Conservation (phyloP, 2,329 filamentous ascomycete species). For the Helminthosporium solani region DNA sequence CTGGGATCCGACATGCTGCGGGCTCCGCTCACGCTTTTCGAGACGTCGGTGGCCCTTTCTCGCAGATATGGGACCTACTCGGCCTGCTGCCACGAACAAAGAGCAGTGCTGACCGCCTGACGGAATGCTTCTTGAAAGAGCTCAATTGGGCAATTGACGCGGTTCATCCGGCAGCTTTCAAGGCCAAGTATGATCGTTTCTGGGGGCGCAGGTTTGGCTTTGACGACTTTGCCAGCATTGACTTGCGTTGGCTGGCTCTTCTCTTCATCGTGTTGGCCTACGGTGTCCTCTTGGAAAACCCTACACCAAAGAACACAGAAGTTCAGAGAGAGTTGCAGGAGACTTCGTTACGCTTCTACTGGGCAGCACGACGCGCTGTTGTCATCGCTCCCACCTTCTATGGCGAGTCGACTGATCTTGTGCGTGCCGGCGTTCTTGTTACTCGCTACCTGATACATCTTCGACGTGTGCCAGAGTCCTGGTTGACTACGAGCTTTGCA, state of each 20-base stretch:
- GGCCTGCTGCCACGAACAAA: slow-evolving; percentile 44
- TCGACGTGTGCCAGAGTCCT: slow-evolving; percentile 43
- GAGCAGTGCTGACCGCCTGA: slow-evolving; percentile 40
- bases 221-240: slow-evolving; percentile 44
- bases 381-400: slow-evolving; percentile 47
- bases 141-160: slow-evolving; percentile 43
- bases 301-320: slow-evolving; percentile 33
- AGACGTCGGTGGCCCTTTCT: slow-evolving; percentile 32
- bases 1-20: slow-evolving; percentile 18
- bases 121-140: slow-evolving; percentile 38
- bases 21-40: slow-evolving; percentile 27
- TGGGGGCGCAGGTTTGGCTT: slow-evolving; percentile 45
- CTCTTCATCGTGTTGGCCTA: slow-evolving; percentile 47
- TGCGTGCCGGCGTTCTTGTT: slow-evolving; percentile 44
- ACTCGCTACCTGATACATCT: slow-evolving; percentile 45
- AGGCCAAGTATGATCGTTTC: slow-evolving; percentile 41
- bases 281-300: slow-evolving; percentile 42
- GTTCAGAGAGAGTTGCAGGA: slow-evolving; percentile 42
- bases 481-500: slow-evolving; percentile 47
- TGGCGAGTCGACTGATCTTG: slow-evolving; percentile 45
- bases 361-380: slow-evolving; percentile 43
- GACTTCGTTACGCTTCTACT: slow-evolving; percentile 45
- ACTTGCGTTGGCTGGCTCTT: slow-evolving; percentile 46
- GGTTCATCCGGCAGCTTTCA: slow-evolving; percentile 40
- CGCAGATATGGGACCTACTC: slow-evolving; percentile 47